phyloP scores from a whole-genome alignment of 371 early-diverging fungal genomes.

The Cokeromyces recurvatus region DNA sequence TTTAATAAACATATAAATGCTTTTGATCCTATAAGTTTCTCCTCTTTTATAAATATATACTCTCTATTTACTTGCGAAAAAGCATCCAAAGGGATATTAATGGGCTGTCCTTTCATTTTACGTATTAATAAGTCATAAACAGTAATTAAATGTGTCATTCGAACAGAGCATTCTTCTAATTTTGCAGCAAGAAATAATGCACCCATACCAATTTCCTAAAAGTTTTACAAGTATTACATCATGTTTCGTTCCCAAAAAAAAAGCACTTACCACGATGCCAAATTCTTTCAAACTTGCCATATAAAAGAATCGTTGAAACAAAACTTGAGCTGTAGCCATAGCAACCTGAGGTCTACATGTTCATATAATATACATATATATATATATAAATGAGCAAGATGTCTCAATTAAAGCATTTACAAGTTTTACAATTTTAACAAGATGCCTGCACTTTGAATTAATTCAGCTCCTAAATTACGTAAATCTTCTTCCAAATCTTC shows the following conservation, averaged over 20 bases:
- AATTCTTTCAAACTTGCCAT: constrained; percentile 70
- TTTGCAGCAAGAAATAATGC: constrained; percentile 88
- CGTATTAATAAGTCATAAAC: constrained; percentile 71
- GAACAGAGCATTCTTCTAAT: constrained; percentile 80
- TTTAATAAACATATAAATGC: neutral
- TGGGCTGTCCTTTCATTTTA: constrained; percentile 43
- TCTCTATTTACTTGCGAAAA: constrained; percentile 47
- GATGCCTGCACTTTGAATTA: constrained; percentile 84
- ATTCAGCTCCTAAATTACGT: constrained; percentile 72
- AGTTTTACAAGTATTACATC: too few species aligned
- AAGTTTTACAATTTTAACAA: constrained; percentile 68
- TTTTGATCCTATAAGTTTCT: too few species aligned
- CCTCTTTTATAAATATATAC: too few species aligned
- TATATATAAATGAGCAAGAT: neutral
- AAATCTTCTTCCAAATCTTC: constrained; percentile 70
- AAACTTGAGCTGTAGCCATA: constrained; percentile 93
- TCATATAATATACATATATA: neutral
- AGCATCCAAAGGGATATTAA: constrained; percentile 51
- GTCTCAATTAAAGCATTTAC: too few species aligned
- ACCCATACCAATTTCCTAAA: constrained; percentile 80
- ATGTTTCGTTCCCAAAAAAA: too few species aligned
- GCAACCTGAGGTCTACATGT: constrained; percentile 82
- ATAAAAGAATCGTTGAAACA: constrained; percentile 91
- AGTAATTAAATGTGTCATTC: constrained; percentile 72
- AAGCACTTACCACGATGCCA: constrained; percentile 56